Evolutionary conservation across 1,284 basidiomycete genomes (phyloP), one percentile per base, ranked within the genome.

Genomic region (Trametes pubescens): DNA sequence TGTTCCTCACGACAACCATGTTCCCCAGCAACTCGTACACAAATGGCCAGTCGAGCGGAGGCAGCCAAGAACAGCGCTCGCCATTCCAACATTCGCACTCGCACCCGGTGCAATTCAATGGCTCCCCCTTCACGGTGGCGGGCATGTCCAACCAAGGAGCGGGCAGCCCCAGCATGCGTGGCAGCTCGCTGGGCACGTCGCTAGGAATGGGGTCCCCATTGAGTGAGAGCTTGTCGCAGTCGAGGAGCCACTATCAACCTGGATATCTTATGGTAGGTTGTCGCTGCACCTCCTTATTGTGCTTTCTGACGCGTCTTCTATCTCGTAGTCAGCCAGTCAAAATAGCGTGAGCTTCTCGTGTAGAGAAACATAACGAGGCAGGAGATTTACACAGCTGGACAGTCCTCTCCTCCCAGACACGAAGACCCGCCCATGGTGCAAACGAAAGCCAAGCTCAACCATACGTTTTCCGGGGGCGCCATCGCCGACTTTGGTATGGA

Each of bases 371-470:
- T 8, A n/a, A 43, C 38, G 29, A 2, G 1, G 22, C 37, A 1
- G n/a, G 37, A 40, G 48, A 22, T n/a, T 26, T 16, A 51, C 26
- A 57, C 26, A 37, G 57, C 56, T 34, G 40, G 63, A 11, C 26
- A 90, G 87, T 78, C 80, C 44, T 76, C 82, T 22, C 84, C 86
- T 5, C 86, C 84, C 69, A 83, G 89, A 32, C 79, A 82, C 9
- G 89, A 91, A 64, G 90, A 92, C 61, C 80, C 84, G 48, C 89
- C 90, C 8, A 81, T 89, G 13, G 86, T 92, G 16, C 86, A 83
- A 62, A 92, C 89, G 0, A 91, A 92, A 73, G 91, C 91, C 22
- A 92, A 92, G 73, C 83, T 92, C 79, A 91, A 87, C 72, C 82
- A 87, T 57, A 82, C 84, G 7, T 79, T 91, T 18, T 81, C 86